phyloP scores from a whole-genome alignment of 371 early-diverging fungal genomes.

The Sporodiniella umbellata region DNA sequence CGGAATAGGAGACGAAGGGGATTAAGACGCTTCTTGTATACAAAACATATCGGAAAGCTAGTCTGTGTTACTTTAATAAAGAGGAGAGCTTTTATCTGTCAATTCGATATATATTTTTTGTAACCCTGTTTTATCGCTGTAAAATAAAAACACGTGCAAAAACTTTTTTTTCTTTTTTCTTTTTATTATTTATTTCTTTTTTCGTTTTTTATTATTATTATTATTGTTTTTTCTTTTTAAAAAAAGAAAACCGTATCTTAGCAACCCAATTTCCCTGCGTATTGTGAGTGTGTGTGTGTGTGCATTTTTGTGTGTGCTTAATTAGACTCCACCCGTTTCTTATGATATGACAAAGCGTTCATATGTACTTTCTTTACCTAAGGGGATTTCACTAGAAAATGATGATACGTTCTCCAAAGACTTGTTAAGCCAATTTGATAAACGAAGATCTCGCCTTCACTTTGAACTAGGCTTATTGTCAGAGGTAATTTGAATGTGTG shows the following conservation, averaged over 20 bases:
- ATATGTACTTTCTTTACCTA: conserved; percentile 14
- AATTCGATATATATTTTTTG: no score
- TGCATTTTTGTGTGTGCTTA: no score
- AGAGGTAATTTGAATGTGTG: conserved; percentile 26
- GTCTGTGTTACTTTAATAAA: no score
- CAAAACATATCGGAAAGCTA: no score
- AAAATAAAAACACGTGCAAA: no score
- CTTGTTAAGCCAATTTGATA: conserved; percentile 39
- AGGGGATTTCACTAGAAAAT: conserved; percentile 9
- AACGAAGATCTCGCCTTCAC: conserved; percentile 29
- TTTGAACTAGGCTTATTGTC: conserved; percentile 28
- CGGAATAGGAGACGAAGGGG: conserved; percentile 61
- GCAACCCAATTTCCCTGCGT: no score
- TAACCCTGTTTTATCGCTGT: no score
- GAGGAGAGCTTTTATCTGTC: no score
- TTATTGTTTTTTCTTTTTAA: no score
- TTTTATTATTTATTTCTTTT: conserved; percentile 6
- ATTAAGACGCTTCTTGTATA: no score
- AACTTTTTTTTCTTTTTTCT: neutral
- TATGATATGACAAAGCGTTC: conserved; percentile 9
- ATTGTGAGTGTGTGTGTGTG: no score
- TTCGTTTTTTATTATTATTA: neutral
- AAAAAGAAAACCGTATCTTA: no score
- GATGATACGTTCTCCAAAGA: conserved; percentile 36
- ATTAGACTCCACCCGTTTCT: neutral